Evolutionary conservation across 2,329 filamentous ascomycete genomes (phyloP).

Genomic region (Xylariaceae sp.): DNA sequence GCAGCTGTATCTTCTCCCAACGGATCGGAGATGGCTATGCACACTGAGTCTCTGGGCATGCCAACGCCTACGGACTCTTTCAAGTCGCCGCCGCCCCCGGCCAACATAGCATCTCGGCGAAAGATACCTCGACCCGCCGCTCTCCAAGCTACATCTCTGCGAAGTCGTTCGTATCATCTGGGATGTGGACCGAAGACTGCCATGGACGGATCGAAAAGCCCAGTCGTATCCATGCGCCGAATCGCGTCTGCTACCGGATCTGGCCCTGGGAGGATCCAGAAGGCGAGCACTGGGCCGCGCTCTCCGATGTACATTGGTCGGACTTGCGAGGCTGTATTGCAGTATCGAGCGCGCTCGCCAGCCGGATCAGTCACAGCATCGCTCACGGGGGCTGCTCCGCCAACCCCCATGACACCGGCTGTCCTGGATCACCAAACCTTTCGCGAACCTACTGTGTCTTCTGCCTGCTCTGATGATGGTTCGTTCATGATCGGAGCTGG

Average conservation of each 20-base stretch:
- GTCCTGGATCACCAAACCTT: conserved; percentile 29
- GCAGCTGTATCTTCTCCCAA: conserved; percentile 7
- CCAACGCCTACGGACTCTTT: conserved; percentile 28
- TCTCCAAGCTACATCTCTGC: conserved; percentile 38
- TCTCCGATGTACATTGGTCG: conserved; percentile 38
- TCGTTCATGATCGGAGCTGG: conserved; percentile 22
- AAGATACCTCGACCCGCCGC: conserved; percentile 42
- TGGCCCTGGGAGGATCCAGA: conserved; percentile 34
- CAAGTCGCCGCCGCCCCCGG: conserved; percentile 40
- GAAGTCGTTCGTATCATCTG: conserved; percentile 33
- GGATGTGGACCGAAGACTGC: conserved; percentile 36
- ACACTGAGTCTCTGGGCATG: conserved; percentile 13
- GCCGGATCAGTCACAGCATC: conserved; percentile 29
- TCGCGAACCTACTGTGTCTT: conserved; percentile 33
- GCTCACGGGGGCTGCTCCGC: conserved; percentile 34
- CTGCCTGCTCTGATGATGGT: conserved; percentile 32
- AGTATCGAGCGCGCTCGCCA: conserved; percentile 35
- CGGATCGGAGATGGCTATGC: conserved; percentile 9
- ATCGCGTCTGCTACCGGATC: conserved; percentile 44
- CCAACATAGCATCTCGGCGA: conserved; percentile 48
- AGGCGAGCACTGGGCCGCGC: conserved; percentile 30
- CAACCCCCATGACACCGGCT: conserved; percentile 42
- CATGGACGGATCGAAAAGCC: conserved; percentile 38
- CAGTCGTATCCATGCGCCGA: conserved; percentile 38
- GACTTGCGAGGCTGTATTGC: conserved; percentile 37